Evolutionary conservation across 257 asterid genomes (phyloP), one percentile per base, ranked within the genome.

Genomic region (Lantana camara): DNA sequence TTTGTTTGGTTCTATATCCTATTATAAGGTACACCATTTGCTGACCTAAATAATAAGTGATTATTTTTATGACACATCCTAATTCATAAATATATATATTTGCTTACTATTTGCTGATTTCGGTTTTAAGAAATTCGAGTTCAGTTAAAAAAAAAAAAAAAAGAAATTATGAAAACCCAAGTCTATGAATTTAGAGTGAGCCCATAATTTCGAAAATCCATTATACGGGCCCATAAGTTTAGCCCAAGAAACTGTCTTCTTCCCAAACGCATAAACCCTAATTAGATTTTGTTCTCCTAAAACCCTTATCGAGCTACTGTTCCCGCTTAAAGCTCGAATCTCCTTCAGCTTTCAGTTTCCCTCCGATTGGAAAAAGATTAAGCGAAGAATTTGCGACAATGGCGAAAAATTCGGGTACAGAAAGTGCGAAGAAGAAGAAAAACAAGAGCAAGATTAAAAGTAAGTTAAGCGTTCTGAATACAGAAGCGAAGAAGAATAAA

Each of bases 401-500:
- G 98, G 89, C 83, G 76, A 86, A 87, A 51, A 80, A 76, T 9
- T 60, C 79, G 52, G 66, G 70, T 74, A 3, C 75, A 9, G 83
- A 59, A 0, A 70, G 77, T 40, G 30, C 76, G 19, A 78, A 76
- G 68, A 73, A 75, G 56, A 85, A 80, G 87, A 85, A 80, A 69
- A 77, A 71, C 49, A 92, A 90, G 70, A 79, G 42, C 65, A 84
- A 72, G 67, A 73, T 73, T 54, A 79, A 73, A 56, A 86, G 47
- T 53, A 94, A 79, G 69, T 68, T 80, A 41, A 80, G 80, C 58
- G 41, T 40, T 60, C 83, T 84, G 10, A 80, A 83, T 54, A 67
- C 87, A 20, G 77, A 75, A n/a, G 84, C 85, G 4, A 90, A 75
- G 88, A 88, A 90, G 69, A 69, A 5, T 38, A 83, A 86, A 74